Evolutionary conservation across 192 early-diverging fungal species (phyloP).

Genomic region (Coemansia sp.): DNA sequence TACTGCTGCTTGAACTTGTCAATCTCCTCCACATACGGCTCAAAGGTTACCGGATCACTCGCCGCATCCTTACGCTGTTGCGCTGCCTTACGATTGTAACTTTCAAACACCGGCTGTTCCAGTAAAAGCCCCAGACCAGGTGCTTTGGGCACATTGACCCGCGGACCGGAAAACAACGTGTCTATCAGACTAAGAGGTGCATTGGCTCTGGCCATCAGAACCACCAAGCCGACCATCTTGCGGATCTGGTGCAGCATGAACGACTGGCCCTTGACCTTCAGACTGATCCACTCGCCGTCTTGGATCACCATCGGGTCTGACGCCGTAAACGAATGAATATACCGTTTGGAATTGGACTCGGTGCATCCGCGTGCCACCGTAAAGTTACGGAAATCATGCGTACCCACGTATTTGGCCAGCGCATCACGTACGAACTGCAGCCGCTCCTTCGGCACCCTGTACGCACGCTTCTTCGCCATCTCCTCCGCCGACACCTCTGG

Average conservation of each 20-base stretch:
- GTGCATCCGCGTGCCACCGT: conserved; percentile 78
- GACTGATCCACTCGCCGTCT: conserved; percentile 83
- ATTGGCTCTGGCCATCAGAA: conserved; percentile 74
- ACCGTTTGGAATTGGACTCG: conserved; percentile 75
- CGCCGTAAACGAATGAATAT: conserved; percentile 81
- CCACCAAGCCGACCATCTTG: conserved; percentile 95
- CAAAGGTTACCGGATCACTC: conserved; percentile 58
- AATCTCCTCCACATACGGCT: conserved; percentile 67
- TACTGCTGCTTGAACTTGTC: conserved; percentile 83
- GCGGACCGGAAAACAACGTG: conserved; percentile 61
- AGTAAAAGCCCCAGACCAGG: conserved; percentile 87
- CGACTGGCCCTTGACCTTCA: conserved; percentile 92
- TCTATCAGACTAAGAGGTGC: conserved; percentile 71
- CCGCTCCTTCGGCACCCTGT: conserved; percentile 62
- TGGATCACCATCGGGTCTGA: conserved; percentile 68
- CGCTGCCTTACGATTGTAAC: conserved; percentile 59
- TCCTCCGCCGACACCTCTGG: conserved; percentile 58
- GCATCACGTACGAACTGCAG: conserved; percentile 67
- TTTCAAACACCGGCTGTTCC: conserved; percentile 73
- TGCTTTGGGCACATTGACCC: conserved; percentile 96
- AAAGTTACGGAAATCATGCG: conserved; percentile 95
- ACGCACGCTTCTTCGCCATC: conserved; percentile 61
- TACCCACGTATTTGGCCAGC: conserved; percentile 75
- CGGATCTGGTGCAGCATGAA: conserved; percentile 99
- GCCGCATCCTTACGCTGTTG: conserved; percentile 20